Evolutionary conservation across 1,284 basidiomycete genomes (phyloP).

Genomic region (Trichosporon faecale): DNA sequence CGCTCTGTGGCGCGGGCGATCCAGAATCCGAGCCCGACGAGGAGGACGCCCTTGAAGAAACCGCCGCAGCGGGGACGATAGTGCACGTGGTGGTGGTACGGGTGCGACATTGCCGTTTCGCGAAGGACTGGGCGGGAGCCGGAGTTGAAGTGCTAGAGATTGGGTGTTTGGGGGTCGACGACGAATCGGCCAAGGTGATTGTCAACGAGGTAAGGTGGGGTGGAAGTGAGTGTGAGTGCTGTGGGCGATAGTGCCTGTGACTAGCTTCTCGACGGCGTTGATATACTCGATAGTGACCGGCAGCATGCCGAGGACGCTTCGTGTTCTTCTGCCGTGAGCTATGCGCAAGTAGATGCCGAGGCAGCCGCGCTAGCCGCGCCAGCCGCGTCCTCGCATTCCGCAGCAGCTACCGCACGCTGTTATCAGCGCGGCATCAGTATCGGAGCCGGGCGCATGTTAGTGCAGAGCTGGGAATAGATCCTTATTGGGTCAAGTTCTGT

Average conservation of each 20-base stretch:
- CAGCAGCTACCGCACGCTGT: background rate
- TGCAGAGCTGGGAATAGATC: no score
- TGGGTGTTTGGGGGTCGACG: no score
- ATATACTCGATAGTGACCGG: no score
- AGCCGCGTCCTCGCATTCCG: no score
- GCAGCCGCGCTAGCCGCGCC: background rate
- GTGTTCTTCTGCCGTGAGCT: background rate
- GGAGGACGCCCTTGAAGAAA: background rate
- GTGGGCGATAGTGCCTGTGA: background rate
- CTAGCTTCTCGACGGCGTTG: background rate
- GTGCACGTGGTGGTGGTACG: background rate
- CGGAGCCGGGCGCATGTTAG: no score
- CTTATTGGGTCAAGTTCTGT: no score
- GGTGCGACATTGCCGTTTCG: background rate
- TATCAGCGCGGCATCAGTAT: background rate
- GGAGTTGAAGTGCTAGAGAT: no score
- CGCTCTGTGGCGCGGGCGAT: background rate
- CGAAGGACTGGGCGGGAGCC: no score
- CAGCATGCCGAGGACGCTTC: background rate
- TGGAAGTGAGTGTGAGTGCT: background rate
- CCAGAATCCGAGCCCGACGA: slow-evolving; percentile 2
- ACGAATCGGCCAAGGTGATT: no score
- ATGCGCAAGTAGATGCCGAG: background rate
- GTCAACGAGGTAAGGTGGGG: no score
- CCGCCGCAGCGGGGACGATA: background rate